Evolutionary conservation across 2,329 filamentous ascomycete species (phyloP).

Genomic region (Alternaria dauci): DNA sequence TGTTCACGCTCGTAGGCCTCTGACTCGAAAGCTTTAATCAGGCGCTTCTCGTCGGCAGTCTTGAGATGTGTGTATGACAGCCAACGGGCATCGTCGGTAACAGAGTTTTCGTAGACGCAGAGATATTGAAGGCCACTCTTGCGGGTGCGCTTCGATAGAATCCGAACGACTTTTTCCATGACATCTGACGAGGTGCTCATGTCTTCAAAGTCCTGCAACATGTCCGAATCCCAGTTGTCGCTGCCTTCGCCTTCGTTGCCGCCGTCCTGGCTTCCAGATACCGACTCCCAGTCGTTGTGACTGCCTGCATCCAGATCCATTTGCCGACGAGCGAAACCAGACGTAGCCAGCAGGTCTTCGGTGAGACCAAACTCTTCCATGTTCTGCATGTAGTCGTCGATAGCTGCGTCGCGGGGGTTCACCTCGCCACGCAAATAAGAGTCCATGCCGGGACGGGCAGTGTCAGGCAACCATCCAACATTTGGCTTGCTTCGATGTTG

Average conservation of each 20-base stretch:
- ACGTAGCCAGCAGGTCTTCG: constrained; percentile 36
- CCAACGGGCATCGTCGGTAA: constrained; percentile 61
- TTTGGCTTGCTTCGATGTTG: constrained; percentile 47
- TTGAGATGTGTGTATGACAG: constrained; percentile 47
- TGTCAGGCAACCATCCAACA: constrained; percentile 45
- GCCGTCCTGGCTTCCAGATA: constrained; percentile 20
- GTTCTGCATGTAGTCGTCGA: constrained; percentile 77
- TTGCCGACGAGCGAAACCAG: constrained; percentile 43
- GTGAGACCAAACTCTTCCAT: constrained; percentile 59
- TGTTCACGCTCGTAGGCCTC: constrained; percentile 25
- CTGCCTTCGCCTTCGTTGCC: constrained; percentile 19
- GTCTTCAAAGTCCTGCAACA: constrained; percentile 58
- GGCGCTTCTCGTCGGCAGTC: constrained; percentile 29
- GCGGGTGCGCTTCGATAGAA: constrained; percentile 58
- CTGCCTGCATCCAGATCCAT: constrained; percentile 45
- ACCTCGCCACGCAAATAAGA: constrained; percentile 30
- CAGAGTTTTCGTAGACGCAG: constrained; percentile 57
- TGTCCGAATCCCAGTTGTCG: constrained; percentile 55
- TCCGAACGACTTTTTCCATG: constrained; percentile 51
- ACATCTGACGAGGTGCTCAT: constrained; percentile 61
- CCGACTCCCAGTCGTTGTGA: constrained; percentile 44
- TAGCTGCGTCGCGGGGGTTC: constrained; percentile 48
- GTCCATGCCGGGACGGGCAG: constrained; percentile 33
- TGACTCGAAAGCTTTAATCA: constrained; percentile 43
- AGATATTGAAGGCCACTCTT: constrained; percentile 60